phyloP scores from a whole-genome alignment of 2,329 filamentous ascomycete species.

The Thermothelomyces thermophilus region DNA sequence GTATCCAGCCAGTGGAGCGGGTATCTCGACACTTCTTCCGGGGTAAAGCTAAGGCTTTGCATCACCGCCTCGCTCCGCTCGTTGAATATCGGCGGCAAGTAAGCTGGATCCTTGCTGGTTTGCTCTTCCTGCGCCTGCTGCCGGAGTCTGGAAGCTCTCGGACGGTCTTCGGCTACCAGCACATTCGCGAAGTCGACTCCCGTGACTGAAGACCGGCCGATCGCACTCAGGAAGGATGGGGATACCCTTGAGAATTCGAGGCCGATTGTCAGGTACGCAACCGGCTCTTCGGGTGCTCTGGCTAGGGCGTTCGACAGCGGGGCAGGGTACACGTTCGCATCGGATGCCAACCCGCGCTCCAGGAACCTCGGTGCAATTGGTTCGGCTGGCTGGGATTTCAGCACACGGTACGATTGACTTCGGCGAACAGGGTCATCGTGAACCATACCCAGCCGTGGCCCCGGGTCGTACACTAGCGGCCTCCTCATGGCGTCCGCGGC shows the following conservation, averaged over 20 bases:
- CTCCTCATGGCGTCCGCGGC: conserved; percentile 43
- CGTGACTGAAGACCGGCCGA: conserved; percentile 42
- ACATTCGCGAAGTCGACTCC: conserved; percentile 49
- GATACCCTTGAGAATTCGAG: conserved; percentile 54
- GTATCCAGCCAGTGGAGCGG: conserved; percentile 48
- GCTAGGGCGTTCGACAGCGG: conserved; percentile 36
- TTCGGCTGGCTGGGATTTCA: conserved; percentile 49
- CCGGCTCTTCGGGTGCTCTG: conserved; percentile 46
- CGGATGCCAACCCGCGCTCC: conserved; percentile 43
- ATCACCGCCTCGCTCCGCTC: conserved; percentile 50
- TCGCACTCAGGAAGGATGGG: conserved; percentile 46
- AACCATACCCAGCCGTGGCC: conserved; percentile 36
- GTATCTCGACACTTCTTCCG: conserved; percentile 48
- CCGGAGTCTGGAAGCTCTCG: conserved; percentile 42
- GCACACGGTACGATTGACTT: conserved; percentile 44
- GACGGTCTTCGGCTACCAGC: conserved; percentile 45
- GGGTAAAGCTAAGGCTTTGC: conserved; percentile 46
- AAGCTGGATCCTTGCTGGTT: conserved; percentile 51
- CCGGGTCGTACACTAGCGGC: conserved; percentile 44
- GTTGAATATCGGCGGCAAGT: conserved; percentile 57
- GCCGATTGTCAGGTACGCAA: conserved; percentile 52
- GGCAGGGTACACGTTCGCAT: conserved; percentile 43
- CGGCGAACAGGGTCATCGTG: conserved; percentile 43
- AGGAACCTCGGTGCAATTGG: conserved; percentile 42
- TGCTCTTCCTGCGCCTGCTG: conserved; percentile 52